Base-by-base conservation (phyloP, 2,329 filamentous ascomycete genomes). In the Fusarium virguliforme region DNA sequence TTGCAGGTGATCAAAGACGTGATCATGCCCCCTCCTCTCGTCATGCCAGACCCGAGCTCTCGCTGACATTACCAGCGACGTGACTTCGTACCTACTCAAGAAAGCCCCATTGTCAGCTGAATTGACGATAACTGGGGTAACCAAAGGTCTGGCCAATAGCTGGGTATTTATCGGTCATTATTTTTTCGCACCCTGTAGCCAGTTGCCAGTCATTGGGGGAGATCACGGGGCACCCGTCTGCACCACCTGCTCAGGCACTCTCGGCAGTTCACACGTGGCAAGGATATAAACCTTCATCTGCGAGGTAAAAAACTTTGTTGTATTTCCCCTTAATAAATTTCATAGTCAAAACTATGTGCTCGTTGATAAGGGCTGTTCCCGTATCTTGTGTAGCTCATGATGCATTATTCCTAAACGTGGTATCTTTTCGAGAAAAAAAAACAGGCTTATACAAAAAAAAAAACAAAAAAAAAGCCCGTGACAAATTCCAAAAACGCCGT, bases 391-490 rank as follows among this genome's bases (percentile, higher is more conserved):
- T 24, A 55, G 5, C 57, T 18, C 48, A 35, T 26, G 35, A 38
- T 40, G 26, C 35, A 70, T 70, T 70, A 68, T n/a, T 60, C 35
- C 65, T 40, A 26, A 8, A 24, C 26, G 60, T 73, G 71, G 64
- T 73, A 71, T 74, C 64, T 71, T 66, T 60, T 41, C 59, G n/a
- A n/a, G n/a, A n/a, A n/a, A n/a, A n/a, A n/a, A 65, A 62, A 59
- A 48, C 30, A 66, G 56, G 64, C 26, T n/a, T n/a, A n/a, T n/a
- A n/a, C n/a, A n/a, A n/a, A n/a, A n/a, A n/a, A n/a, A n/a, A n/a
- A n/a, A n/a, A n/a, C n/a, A n/a, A 55, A 43, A 56, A 40, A 24
- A 30, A 37, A 59, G 46, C 51, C 48, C 38, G 48, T 57, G 9
- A 40, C 48, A n/a, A 50, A 54, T 35, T 32, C 56, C 54, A n/a